Percentiles rank a stretch among this genome's conserved stretches.
Conservation (phyloP, 179 eudicot genomes). For the Drosera spatulata region DNA sequence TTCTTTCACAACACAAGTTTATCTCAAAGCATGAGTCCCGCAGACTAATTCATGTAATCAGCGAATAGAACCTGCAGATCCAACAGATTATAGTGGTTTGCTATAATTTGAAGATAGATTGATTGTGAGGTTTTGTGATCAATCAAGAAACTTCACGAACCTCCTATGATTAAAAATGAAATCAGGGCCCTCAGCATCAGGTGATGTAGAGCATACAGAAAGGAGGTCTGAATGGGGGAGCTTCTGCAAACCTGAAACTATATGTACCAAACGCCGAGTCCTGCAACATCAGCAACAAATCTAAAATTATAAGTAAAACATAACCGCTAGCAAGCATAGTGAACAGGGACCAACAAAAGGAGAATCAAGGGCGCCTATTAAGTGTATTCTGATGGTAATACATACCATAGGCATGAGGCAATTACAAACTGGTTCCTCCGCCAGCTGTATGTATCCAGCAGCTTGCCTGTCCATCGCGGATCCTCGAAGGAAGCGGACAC, state of each 20-base stretch:
- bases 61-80: too few relatives aligned
- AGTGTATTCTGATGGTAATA: background rate
- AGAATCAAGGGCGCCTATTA: background rate
- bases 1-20: constrained; percentile 27
- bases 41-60: too few relatives aligned
- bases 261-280: constrained; percentile 22
- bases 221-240: constrained; percentile 65
- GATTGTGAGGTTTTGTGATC: too few relatives aligned
- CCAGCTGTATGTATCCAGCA: constrained; percentile 78
- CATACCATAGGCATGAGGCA: constrained; percentile 75
- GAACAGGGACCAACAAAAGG: background rate
- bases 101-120: too few relatives aligned
- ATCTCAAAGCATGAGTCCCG: too few relatives aligned
- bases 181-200: constrained; percentile 87
- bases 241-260: constrained; percentile 28
- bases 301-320: background rate
- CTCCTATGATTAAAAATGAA: constrained; percentile 3
- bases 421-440: constrained; percentile 56
- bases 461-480: constrained; percentile 45
- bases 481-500: constrained; percentile 51
- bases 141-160: too few relatives aligned
- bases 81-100: too few relatives aligned
- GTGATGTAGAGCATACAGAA: constrained; percentile 65
- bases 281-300: constrained; percentile 19
- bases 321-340: background rate